phyloP scores from a whole-genome alignment of 1,139 yeast genomes.

The Geotrichum restrictum region DNA sequence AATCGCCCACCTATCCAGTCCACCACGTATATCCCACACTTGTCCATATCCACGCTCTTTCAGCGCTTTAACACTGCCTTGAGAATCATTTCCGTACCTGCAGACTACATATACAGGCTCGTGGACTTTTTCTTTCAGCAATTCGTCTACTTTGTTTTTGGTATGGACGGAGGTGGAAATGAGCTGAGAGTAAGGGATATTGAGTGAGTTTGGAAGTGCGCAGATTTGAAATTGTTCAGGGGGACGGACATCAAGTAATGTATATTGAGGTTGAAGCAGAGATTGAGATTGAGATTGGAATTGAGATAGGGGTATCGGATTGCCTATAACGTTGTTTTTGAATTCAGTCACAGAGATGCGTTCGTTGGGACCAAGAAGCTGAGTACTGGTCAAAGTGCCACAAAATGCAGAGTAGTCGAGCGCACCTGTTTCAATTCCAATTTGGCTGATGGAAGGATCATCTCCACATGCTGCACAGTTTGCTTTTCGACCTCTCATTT shows the following conservation, averaged over 20 bases:
- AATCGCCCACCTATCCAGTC: conserved; percentile 66
- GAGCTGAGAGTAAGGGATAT: conserved; percentile 49
- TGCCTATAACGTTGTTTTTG: too few relatives aligned
- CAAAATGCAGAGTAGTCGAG: conserved; percentile 72
- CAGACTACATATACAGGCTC: conserved; percentile 54
- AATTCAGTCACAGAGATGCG: conserved; percentile 53
- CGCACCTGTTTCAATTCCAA: conserved; percentile 45
- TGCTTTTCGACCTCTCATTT: conserved; percentile 66
- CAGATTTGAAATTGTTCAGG: conserved; percentile 68
- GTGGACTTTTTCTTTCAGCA: conserved; percentile 8
- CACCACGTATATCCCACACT: conserved; percentile 71
- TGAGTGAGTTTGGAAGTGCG: conserved; percentile 55
- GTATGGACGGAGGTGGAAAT: conserved; percentile 19
- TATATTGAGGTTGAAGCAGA: too few relatives aligned
- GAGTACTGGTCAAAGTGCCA: conserved; percentile 42
- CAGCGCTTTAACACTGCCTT: conserved; percentile 61
- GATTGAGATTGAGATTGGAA: too few relatives aligned
- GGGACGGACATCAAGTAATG: conserved; percentile 78
- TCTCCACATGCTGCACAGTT: conserved; percentile 67
- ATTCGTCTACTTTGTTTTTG: conserved; percentile 11
- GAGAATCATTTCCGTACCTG: conserved; percentile 89
- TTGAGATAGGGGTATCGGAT: too few relatives aligned
- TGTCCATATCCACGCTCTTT: conserved; percentile 48
- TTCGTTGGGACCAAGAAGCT: conserved; percentile 34
- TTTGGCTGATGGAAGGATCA: conserved; percentile 44